Evolutionary conservation across 257 asterid species (phyloP).

Genomic region (Buddleja alternifolia): DNA sequence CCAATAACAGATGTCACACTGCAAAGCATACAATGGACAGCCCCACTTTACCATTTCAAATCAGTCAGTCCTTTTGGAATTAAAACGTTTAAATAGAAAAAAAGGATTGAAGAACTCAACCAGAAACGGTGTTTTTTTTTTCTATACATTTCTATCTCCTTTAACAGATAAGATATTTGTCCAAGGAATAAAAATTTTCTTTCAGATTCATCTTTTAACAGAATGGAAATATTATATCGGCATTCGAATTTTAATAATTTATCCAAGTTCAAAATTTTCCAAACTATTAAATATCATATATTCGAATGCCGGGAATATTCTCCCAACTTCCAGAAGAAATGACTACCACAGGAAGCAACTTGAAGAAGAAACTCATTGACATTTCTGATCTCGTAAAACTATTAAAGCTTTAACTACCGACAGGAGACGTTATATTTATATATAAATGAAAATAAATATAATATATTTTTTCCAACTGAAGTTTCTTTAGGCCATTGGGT

Average conservation of each 20-base stretch:
- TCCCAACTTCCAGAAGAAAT: constrained; percentile 11
- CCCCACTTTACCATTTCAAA: not conserved
- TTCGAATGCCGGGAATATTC: not conserved
- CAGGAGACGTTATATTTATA: not conserved
- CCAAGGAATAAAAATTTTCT: too few relatives aligned
- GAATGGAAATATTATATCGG: not conserved
- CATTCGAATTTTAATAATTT: not conserved
- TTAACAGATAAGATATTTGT: not conserved
- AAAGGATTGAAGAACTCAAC: not conserved
- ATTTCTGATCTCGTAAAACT: constrained; percentile 1
- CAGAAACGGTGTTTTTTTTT: too few relatives aligned
- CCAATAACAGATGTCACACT: not conserved
- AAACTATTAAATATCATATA: not conserved
- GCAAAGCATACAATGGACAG: too few relatives aligned
- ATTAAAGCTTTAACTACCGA: not conserved
- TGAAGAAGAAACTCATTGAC: constrained; percentile 5
- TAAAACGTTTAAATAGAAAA: not conserved
- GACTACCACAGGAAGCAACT: constrained; percentile 2
- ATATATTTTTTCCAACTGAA: not conserved
- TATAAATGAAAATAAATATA: too few relatives aligned
- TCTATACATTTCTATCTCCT: too few relatives aligned
- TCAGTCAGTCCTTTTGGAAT: not conserved
- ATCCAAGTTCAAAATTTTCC: not conserved
- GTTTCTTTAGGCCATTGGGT: too few relatives aligned
- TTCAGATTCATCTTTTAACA: not conserved